phyloP scores from a whole-genome alignment of 768 basidiomycete species.

The Tulasnella sp. region DNA sequence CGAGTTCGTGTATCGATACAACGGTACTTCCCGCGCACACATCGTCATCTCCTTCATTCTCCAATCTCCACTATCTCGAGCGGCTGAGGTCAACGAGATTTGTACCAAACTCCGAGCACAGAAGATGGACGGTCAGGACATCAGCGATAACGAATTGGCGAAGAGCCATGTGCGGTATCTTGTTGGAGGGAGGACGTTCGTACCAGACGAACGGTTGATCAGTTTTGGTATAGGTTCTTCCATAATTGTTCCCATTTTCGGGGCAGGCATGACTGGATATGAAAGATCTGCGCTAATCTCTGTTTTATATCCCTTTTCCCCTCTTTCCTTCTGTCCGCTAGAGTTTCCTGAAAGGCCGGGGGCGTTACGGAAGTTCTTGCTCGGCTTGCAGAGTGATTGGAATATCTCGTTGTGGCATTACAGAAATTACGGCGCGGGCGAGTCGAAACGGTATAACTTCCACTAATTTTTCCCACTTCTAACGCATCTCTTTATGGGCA shows the following conservation, averaged over 20 bases:
- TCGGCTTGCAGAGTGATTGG: slow-evolving; percentile 74
- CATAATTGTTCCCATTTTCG: neutral
- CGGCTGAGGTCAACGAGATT: slow-evolving; percentile 53
- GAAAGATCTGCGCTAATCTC: neutral
- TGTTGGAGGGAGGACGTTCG: slow-evolving; percentile 73
- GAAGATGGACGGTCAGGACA: slow-evolving; percentile 78
- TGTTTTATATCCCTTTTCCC: neutral
- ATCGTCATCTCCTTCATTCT: slow-evolving; percentile 88
- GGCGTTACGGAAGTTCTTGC: slow-evolving; percentile 82
- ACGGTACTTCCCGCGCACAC: slow-evolving; percentile 56
- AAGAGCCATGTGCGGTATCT: slow-evolving; percentile 93
- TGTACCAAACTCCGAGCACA: slow-evolving; percentile 48
- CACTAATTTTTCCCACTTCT: slow-evolving; percentile 2
- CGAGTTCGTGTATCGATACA: slow-evolving; percentile 92
- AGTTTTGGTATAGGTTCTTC: slow-evolving; percentile 64
- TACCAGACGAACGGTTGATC: slow-evolving; percentile 79
- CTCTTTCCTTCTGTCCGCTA: slow-evolving; percentile 26
- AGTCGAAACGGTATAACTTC: slow-evolving; percentile 24
- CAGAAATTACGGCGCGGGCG: slow-evolving; percentile 92
- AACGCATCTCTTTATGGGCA: neutral
- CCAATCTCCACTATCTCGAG: slow-evolving; percentile 37
- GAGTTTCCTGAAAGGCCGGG: slow-evolving; percentile 95
- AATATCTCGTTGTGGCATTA: slow-evolving; percentile 97
- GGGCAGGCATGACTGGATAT: neutral
- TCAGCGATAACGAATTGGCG: slow-evolving; percentile 90